A percentile compares a stretch with the other conserved stretches of the same genome.
phyloP scores from a whole-genome alignment of 331 rosid genomes.

The Acacia pycnantha region DNA sequence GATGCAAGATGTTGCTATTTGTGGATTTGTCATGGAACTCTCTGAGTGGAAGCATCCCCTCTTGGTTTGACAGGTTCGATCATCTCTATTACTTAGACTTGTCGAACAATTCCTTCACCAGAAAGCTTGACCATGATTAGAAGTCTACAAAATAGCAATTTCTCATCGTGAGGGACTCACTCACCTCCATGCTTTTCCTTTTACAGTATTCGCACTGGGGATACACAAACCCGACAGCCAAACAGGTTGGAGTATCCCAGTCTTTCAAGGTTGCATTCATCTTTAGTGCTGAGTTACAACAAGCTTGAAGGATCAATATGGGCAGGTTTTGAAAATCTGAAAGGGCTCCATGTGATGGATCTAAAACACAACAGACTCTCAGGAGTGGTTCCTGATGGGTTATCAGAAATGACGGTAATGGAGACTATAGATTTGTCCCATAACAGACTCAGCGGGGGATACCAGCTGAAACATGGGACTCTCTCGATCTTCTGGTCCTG shows the following conservation, averaged over 20 bases:
- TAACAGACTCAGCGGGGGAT: conserved; percentile 23
- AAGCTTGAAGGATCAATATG: conserved; percentile 31
- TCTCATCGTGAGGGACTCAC: conserved; percentile 1
- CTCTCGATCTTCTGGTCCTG: too few species aligned
- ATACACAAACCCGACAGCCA: background rate
- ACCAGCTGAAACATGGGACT: too few species aligned
- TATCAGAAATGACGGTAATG: conserved; percentile 29
- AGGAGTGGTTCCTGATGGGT: conserved; percentile 20
- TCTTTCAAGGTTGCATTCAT: conserved; percentile 25
- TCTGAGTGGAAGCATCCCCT: conserved; percentile 37
- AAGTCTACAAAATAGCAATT: conserved; percentile 18
- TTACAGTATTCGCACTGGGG: background rate
- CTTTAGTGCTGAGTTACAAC: conserved; percentile 29
- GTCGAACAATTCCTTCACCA: conserved; percentile 36
- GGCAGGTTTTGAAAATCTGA: conserved; percentile 36
- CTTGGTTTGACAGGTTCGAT: conserved; percentile 34
- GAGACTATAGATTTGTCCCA: conserved; percentile 36
- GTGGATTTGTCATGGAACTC: conserved; percentile 36
- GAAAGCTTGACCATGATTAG: conserved; percentile 21
- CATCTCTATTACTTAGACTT: conserved; percentile 32
- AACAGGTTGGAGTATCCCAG: background rate
- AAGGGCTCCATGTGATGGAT: conserved; percentile 26
- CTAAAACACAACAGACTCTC: conserved; percentile 21
- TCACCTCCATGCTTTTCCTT: background rate
- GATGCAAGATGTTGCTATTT: conserved; percentile 28